These are phyloP conservation scores for Selaginella tamariscina DNA, from an alignment of 75 land plant genomes.

Conservation along the genomic window DNA sequence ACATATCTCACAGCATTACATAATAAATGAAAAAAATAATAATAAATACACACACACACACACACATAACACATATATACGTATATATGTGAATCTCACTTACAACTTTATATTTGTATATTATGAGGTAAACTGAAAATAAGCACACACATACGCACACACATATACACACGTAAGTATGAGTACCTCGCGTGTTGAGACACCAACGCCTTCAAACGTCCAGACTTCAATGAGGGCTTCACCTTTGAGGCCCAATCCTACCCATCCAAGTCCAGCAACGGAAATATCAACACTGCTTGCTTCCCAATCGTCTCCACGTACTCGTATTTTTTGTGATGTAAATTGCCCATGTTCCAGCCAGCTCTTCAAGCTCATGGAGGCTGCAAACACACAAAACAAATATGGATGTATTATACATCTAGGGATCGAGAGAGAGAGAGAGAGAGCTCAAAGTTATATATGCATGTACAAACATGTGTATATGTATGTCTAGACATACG, in stretches of 20 bases:
- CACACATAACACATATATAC: no score
- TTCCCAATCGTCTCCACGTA: conserved; percentile 65
- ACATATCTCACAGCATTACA: no score
- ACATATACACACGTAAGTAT: no score
- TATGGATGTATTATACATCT: conserved; percentile 6
- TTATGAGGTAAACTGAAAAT: no score
- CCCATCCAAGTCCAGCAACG: conserved; percentile 87
- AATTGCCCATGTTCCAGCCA: conserved; percentile 67
- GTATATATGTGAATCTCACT: no score
- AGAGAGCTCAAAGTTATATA: not conserved
- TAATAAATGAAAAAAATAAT: no score
- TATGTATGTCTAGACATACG: conserved; percentile 7
- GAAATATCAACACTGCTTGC: conserved; percentile 67
- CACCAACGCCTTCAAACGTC: conserved; percentile 80
- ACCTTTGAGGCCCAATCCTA: conserved; percentile 72
- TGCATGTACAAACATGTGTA: not conserved
- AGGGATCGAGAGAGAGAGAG: not conserved
- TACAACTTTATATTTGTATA: no score
- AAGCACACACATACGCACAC: no score
- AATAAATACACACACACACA: no score
- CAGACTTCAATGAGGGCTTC: conserved; percentile 65
- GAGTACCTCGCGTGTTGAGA: conserved; percentile 46
- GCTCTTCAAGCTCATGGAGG: conserved; percentile 69
- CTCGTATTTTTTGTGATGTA: conserved; percentile 41
- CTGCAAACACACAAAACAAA: conserved; percentile 24